A percentile compares a stretch with the other conserved stretches of the same genome.
Conservation (phyloP, 495 filamentous ascomycete species). For the Penicillium bovifimosum region DNA sequence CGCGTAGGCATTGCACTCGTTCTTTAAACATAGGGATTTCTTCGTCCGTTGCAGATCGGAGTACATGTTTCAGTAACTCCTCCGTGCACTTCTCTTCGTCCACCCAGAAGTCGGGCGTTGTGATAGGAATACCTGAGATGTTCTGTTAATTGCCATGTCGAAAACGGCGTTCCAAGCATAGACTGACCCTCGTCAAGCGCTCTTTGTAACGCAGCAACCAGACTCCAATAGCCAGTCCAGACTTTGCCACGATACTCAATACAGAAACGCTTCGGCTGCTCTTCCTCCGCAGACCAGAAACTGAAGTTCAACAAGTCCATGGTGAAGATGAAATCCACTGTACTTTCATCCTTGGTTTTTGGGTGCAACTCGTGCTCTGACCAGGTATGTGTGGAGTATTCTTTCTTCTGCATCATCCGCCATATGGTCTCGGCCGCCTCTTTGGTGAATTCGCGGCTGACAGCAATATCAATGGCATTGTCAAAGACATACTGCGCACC, state of each 20-base stretch:
- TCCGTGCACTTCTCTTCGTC: conserved; percentile 72
- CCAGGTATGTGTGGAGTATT: conserved; percentile 81
- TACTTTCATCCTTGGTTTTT: conserved; percentile 65
- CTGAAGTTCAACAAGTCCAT: conserved; percentile 97
- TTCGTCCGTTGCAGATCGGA: conserved; percentile 79
- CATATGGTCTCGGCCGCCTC: conserved; percentile 74
- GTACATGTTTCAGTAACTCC: conserved; percentile 67
- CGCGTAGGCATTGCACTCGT: conserved; percentile 70
- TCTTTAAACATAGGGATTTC: conserved; percentile 81
- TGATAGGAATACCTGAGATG: conserved; percentile 73
- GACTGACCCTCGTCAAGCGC: conserved; percentile 79
- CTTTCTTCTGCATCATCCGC: conserved; percentile 72
- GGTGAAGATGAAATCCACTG: conserved; percentile 87
- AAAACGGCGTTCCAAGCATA: not conserved
- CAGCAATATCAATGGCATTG: conserved; percentile 86
- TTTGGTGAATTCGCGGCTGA: conserved; percentile 73
- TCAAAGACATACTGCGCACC: conserved; percentile 82
- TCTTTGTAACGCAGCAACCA: conserved; percentile 80
- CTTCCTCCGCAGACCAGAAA: conserved; percentile 74
- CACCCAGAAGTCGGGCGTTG: conserved; percentile 80
- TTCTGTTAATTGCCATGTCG: no score
- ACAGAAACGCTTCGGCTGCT: conserved; percentile 62
- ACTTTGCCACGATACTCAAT: conserved; percentile 71
- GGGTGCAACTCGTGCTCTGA: conserved; percentile 88
- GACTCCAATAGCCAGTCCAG: conserved; percentile 94